These are phyloP conservation scores for Isoetes taiwanensis DNA, from an alignment of 75 land plant genomes.

Conservation along the genomic window DNA sequence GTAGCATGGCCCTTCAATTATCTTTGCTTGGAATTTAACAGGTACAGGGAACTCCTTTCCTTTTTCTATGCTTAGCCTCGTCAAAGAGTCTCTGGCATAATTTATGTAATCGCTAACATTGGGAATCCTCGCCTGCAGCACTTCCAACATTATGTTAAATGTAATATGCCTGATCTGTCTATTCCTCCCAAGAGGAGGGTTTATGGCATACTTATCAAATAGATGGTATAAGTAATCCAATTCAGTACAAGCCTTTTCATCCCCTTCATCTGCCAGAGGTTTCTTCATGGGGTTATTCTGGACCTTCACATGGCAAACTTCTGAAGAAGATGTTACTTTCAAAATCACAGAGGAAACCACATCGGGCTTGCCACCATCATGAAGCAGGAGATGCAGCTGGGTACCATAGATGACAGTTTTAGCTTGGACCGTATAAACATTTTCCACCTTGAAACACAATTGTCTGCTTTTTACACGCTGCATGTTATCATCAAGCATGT, in stretches of 20 bases:
- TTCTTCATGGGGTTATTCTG: slow-evolving; percentile 8
- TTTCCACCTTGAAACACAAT: not conserved
- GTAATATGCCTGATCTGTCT: too few relatives aligned
- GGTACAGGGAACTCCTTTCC: slow-evolving; percentile 14
- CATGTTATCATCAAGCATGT: slow-evolving; percentile 14
- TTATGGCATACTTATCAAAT: slow-evolving; percentile 23
- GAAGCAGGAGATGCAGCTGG: slow-evolving; percentile 16
- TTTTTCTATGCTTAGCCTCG: slow-evolving; percentile 8
- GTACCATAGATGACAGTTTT: slow-evolving; percentile 12
- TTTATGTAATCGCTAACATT: not conserved
- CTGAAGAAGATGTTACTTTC: slow-evolving; percentile 10
- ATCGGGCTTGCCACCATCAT: not conserved
- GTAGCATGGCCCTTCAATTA: too few relatives aligned
- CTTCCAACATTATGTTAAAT: not conserved
- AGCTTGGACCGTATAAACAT: slow-evolving; percentile 1
- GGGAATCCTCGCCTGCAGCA: not conserved
- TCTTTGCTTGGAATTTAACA: not conserved
- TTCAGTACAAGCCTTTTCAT: not conserved
- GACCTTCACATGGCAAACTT: slow-evolving; percentile 9
- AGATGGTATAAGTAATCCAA: slow-evolving; percentile 26
- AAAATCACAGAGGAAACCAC: not conserved
- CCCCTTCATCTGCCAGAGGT: not conserved
- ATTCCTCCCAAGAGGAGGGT: slow-evolving; percentile 14
- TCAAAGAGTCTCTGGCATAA: not conserved
- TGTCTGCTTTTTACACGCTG: not conserved